A percentile compares a stretch with the other conserved stretches of the same genome.
Evolutionary conservation across 495 filamentous ascomycete species (phyloP).

Genomic region (Annulohypoxylon stygium): DNA sequence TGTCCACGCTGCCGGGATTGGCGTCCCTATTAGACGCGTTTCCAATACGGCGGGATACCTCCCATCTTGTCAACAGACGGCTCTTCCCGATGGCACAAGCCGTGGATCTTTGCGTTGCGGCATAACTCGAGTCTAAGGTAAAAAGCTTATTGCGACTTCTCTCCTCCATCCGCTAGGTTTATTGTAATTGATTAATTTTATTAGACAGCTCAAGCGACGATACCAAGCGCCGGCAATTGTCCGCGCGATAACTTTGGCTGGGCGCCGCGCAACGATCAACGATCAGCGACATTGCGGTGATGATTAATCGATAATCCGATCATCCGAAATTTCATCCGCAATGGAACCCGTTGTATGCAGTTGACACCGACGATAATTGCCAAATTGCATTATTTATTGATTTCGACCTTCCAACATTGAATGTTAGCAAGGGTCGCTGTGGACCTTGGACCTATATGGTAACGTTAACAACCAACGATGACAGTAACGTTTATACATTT

Average conservation of each 20-base stretch:
- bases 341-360: neutral
- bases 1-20: constrained; percentile 33
- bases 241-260: constrained; percentile 1
- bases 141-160: constrained; percentile 43
- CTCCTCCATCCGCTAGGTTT: neutral
- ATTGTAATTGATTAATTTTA: neutral
- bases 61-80: constrained; percentile 24
- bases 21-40: constrained; percentile 29
- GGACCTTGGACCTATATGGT: neutral
- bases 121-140: constrained; percentile 1
- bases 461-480: neutral
- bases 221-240: constrained; percentile 7
- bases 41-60: constrained; percentile 19
- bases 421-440: neutral
- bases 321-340: neutral
- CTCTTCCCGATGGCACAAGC: constrained; percentile 35
- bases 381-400: constrained; percentile 4
- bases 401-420: neutral
- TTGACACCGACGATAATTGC: neutral
- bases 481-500: constrained; percentile 3
- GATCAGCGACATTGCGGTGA: neutral
- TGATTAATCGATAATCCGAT: constrained; percentile 1
- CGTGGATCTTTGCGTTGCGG: constrained; percentile 31
- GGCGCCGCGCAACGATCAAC: neutral
- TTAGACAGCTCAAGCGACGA: constrained; percentile 4